Conservation (phyloP, 345 rosid species). For the Lepidium didymum region DNA sequence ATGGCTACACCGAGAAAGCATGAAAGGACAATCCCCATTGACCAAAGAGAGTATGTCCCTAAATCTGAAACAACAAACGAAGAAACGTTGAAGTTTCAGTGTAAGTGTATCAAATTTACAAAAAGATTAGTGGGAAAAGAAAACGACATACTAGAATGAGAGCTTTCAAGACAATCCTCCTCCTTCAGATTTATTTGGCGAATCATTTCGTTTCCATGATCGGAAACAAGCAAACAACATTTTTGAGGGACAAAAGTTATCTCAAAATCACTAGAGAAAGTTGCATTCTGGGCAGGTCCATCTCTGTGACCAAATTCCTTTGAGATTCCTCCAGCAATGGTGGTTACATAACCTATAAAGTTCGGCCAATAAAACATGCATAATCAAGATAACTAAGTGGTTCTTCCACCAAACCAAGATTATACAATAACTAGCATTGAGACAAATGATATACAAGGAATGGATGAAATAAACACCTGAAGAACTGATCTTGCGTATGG, state of each 20-base stretch:
- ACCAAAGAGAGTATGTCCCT: constrained; percentile 26
- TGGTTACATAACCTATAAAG: constrained; percentile 42
- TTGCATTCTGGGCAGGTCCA: constrained; percentile 68
- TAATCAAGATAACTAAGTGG: background rate
- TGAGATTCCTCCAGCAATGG: constrained; percentile 56
- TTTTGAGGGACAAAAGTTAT: constrained; percentile 39
- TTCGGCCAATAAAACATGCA: background rate
- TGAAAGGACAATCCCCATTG: constrained; percentile 25
- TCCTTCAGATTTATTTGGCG: constrained; percentile 59
- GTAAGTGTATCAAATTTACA: background rate
- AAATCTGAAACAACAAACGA: constrained; percentile 18
- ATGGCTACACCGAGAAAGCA: constrained; percentile 25
- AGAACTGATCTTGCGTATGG: constrained; percentile 51
- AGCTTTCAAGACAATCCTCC: constrained; percentile 47
- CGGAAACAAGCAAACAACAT: constrained; percentile 58
- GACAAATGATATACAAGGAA: background rate
- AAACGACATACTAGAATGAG: constrained; percentile 36
- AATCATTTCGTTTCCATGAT: constrained; percentile 48
- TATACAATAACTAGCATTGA: background rate
- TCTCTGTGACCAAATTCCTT: constrained; percentile 35
- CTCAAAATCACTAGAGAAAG: constrained; percentile 58
- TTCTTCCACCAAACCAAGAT: background rate
- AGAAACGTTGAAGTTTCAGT: background rate
- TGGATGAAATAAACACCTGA: constrained; percentile 38
- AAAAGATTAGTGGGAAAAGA: background rate